Evolutionary conservation across 805 yeast species (phyloP).

Genomic region (Candida qinlingensis): DNA sequence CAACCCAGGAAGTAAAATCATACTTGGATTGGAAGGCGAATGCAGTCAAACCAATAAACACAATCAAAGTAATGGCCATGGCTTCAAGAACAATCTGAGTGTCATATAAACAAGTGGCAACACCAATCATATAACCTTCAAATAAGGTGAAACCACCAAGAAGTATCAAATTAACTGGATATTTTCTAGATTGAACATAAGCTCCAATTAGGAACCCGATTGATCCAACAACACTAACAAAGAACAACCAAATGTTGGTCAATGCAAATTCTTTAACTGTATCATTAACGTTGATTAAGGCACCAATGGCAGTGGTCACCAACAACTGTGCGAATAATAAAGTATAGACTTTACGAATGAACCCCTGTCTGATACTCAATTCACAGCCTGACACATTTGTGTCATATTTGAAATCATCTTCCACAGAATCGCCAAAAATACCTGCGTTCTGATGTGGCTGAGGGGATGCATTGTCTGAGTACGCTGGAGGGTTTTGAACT

Average conservation of each 20-base stretch:
- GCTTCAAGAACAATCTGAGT: conserved; percentile 66
- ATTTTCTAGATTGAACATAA: conserved; percentile 54
- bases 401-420: conserved; percentile 80
- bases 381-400: conserved; percentile 76
- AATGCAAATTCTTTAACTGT: conserved; percentile 50
- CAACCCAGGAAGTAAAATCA: conserved; percentile 67
- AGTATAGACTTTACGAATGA: conserved; percentile 74
- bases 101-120: conserved; percentile 58
- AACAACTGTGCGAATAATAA: conserved; percentile 61
- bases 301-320: conserved; percentile 54
- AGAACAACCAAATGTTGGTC: conserved; percentile 51
- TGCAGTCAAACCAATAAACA: conserved; percentile 70
- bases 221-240: conserved; percentile 52
- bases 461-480: conserved; percentile 16
- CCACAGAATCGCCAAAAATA: conserved; percentile 27
- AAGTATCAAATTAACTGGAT: conserved; percentile 60
- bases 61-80: conserved; percentile 55
- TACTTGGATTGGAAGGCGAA: conserved; percentile 77
- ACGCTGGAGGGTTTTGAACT: conserved; percentile 23
- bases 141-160: conserved; percentile 64
- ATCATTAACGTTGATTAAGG: conserved; percentile 40
- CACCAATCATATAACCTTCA: conserved; percentile 71
- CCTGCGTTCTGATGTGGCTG: not conserved
- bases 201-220: conserved; percentile 64
- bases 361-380: conserved; percentile 66